Base-by-base conservation (phyloP, 2,329 filamentous ascomycete species). In the Talaromyces verruculosus region DNA sequence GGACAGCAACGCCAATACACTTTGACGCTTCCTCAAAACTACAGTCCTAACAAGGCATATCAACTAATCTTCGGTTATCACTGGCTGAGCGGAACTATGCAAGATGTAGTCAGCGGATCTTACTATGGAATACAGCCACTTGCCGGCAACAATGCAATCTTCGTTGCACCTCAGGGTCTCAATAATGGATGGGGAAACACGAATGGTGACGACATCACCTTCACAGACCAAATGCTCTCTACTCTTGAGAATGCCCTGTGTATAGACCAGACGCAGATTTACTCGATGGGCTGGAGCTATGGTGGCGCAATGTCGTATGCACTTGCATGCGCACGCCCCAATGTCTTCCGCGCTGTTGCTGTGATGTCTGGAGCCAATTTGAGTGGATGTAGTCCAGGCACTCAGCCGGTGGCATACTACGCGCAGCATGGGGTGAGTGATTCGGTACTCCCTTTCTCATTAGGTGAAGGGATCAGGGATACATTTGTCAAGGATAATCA, bases 251-350 rank as follows among this genome's bases (percentile, higher is more conserved):
- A 39, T 43, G 61, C 47, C 2, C 37, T 63, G 25, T 63, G 61
- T 5, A 45, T 63, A 10, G 61, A 63, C 17, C 17, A 63, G n/a
- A 43, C 61, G 19, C 35, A 57, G 13, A 30, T 63, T 19, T 63
- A 55, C 30, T 63, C 61, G 1, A 63, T 63, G 61, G 61, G 61
- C 19, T 63, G 61, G 61, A 63, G 61, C 28, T 63, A 63, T 17
- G 61, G 61, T 4, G 61, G 61, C 5, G n/a, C 61, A 7, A 63
- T 63, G 61, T 63, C 61, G n/a, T 63, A 63, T 51, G 61, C 61
- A 2, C 49, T 63, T 19, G 61, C 61, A 55, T 63, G 61, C 15
- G 33, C 47, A 17, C 47, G 61, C n/a, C 61, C 61, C 5, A 10
- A 63, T 55, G 61, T 63, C 28, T 63, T 28, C 19, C 61, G 61